Evolutionary conservation across 2,329 filamentous ascomycete genomes (phyloP).

Genomic region (Sarocladiaceae sp.): DNA sequence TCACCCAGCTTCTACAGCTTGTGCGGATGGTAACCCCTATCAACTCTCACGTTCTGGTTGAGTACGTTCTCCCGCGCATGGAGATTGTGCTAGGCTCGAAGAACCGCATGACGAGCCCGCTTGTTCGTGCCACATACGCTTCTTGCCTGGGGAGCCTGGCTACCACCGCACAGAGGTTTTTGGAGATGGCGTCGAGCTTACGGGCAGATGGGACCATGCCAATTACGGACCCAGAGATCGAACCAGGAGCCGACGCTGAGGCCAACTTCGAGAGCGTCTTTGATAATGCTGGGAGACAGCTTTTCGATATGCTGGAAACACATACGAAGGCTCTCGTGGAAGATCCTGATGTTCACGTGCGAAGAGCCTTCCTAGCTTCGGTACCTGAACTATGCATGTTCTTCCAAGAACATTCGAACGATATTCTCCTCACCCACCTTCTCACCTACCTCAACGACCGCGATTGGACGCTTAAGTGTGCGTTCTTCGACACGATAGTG

Average conservation of each 20-base stretch:
- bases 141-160: conserved; percentile 86
- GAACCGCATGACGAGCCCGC: conserved; percentile 45
- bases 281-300: conserved; percentile 76
- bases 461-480: conserved; percentile 94
- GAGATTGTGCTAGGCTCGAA: conserved; percentile 45
- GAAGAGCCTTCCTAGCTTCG: conserved; percentile 83
- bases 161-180: conserved; percentile 73
- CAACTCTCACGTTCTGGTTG: conserved; percentile 62
- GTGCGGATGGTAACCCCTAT: conserved; percentile 81
- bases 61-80: conserved; percentile 61
- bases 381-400: conserved; percentile 91
- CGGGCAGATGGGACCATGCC: conserved; percentile 77
- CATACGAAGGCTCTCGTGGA: conserved; percentile 89
- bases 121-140: conserved; percentile 87
- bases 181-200: conserved; percentile 86
- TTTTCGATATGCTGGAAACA: conserved; percentile 76
- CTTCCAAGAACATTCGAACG: conserved; percentile 87
- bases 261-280: conserved; percentile 76
- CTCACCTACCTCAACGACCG: conserved; percentile 96
- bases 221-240: conserved; percentile 70
- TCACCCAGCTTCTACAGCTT: conserved; percentile 82
- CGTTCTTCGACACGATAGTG: conserved; percentile 92
- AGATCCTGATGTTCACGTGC: conserved; percentile 77
- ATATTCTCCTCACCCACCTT: conserved; percentile 91
- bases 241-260: conserved; percentile 61